A percentile compares a stretch with the other conserved stretches of the same genome.
Conservation (phyloP, 2,329 filamentous ascomycete species). For the Alternaria dauci region DNA sequence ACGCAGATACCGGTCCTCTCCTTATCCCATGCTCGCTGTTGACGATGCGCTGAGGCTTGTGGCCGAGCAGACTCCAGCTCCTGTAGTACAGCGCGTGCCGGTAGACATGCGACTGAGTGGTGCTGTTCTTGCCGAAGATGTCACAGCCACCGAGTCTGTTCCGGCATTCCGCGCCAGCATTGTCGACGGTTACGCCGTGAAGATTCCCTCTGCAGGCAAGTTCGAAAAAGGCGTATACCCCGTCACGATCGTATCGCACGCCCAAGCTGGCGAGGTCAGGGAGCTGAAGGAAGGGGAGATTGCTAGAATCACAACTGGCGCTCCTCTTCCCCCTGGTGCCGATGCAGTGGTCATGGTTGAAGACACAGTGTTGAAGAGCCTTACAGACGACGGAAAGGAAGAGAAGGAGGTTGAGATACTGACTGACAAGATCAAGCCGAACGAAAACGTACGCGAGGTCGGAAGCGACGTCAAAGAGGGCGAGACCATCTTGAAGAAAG, state of each 20-base stretch:
- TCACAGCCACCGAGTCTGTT: constrained; percentile 81
- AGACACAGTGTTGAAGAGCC: constrained; percentile 79
- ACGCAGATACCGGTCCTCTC: constrained; percentile 81
- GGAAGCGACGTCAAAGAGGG: constrained; percentile 84
- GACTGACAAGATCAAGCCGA: constrained; percentile 74
- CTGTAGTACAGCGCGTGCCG: constrained; percentile 64
- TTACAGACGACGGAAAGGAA: constrained; percentile 81
- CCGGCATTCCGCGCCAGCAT: constrained; percentile 96
- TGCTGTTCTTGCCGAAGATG: constrained; percentile 81
- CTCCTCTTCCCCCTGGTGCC: constrained; percentile 85
- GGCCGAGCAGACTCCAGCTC: constrained; percentile 72
- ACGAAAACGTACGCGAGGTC: constrained; percentile 90
- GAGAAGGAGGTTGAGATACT: constrained; percentile 89
- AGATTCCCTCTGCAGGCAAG: constrained; percentile 51
- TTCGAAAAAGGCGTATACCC: constrained; percentile 80
- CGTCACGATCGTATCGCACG: constrained; percentile 86
- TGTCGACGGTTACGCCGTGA: constrained; percentile 87
- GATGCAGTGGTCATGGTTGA: constrained; percentile 97
- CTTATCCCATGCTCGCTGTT: constrained; percentile 91
- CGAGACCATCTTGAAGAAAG: constrained; percentile 74
- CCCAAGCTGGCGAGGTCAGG: constrained; percentile 73
- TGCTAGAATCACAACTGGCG: constrained; percentile 92
- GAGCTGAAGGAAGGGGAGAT: constrained; percentile 76
- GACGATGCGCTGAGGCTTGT: constrained; percentile 80
- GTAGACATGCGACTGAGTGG: constrained; percentile 75